phyloP scores from a whole-genome alignment of 129 eudicot genomes.

The Cynara cardunculus region DNA sequence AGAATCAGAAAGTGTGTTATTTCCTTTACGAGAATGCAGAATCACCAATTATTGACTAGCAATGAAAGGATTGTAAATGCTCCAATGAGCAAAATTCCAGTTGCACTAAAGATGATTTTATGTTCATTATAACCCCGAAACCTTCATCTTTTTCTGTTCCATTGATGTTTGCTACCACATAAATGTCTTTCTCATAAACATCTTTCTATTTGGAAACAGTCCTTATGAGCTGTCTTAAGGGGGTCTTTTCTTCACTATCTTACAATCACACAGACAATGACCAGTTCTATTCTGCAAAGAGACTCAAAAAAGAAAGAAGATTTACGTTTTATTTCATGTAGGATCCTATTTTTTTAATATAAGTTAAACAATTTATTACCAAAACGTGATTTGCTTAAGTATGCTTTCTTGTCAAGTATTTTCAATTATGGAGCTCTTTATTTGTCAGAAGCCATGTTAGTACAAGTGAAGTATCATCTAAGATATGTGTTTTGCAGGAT shows the following conservation, averaged over 20 bases:
- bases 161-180: background rate
- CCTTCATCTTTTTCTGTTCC: background rate
- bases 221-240: background rate
- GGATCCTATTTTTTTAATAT: background rate
- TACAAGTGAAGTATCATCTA: slow-evolving; percentile 3
- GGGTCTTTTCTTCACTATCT: background rate
- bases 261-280: background rate
- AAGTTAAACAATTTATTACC: background rate
- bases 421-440: background rate
- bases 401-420: background rate
- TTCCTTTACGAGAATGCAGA: background rate
- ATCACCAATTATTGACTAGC: background rate
- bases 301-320: background rate
- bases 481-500: slow-evolving; percentile 30
- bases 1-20: background rate
- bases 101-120: background rate
- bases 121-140: background rate
- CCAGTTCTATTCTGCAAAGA: background rate
- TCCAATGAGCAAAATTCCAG: background rate
- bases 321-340: background rate
- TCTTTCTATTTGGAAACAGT: background rate
- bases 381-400: background rate
- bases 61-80: background rate
- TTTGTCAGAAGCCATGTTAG: background rate
- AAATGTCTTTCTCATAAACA: background rate